Percentiles rank a stretch among this genome's conserved stretches.
phyloP scores from a whole-genome alignment of 805 yeast species.

The Yamadazyma ubonensis region DNA sequence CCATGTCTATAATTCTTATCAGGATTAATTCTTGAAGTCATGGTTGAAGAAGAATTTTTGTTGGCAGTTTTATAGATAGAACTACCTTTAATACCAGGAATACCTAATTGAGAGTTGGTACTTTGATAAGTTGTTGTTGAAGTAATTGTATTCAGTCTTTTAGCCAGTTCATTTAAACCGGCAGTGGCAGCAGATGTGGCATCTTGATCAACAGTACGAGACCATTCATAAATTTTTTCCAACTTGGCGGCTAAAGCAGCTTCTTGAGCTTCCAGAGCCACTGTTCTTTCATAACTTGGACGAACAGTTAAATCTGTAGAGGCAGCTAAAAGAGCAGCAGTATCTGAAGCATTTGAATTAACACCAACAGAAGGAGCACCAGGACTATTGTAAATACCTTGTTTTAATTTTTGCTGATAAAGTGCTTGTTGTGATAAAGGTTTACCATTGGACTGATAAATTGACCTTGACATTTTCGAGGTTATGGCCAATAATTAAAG shows the following conservation, averaged over 20 bases:
- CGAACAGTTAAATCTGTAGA: slow-evolving; percentile 61
- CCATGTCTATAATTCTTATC: slow-evolving; percentile 36
- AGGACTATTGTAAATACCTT: slow-evolving; percentile 60
- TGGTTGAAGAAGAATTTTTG: slow-evolving; percentile 41
- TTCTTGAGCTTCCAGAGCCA: slow-evolving; percentile 61
- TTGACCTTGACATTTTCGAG: slow-evolving; percentile 37
- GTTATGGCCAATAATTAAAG: too few species aligned
- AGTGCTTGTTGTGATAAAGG: slow-evolving; percentile 74
- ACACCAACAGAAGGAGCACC: slow-evolving; percentile 57
- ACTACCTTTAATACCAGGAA: slow-evolving; percentile 30
- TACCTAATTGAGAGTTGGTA: slow-evolving; percentile 25
- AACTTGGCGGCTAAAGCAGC: slow-evolving; percentile 53
- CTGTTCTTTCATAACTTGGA: slow-evolving; percentile 59
- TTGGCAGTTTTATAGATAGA: slow-evolving; percentile 34
- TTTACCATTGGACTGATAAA: slow-evolving; percentile 67
- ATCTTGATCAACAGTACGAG: slow-evolving; percentile 44
- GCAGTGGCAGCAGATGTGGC: slow-evolving; percentile 52
- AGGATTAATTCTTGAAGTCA: slow-evolving; percentile 48
- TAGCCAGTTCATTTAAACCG: slow-evolving; percentile 14
- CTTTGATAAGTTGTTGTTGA: slow-evolving; percentile 19
- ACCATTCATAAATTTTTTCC: slow-evolving; percentile 50
- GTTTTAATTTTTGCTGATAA: slow-evolving; percentile 69
- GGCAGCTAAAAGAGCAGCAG: slow-evolving; percentile 76
- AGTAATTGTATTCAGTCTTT: slow-evolving; percentile 13
- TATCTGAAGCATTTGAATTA: slow-evolving; percentile 64